Percentiles rank a stretch among this genome's conserved stretches.
These are phyloP conservation scores for Melocanna baccifera DNA, from an alignment of 176 grass and related monocot genomes.

Conservation along the genomic window DNA sequence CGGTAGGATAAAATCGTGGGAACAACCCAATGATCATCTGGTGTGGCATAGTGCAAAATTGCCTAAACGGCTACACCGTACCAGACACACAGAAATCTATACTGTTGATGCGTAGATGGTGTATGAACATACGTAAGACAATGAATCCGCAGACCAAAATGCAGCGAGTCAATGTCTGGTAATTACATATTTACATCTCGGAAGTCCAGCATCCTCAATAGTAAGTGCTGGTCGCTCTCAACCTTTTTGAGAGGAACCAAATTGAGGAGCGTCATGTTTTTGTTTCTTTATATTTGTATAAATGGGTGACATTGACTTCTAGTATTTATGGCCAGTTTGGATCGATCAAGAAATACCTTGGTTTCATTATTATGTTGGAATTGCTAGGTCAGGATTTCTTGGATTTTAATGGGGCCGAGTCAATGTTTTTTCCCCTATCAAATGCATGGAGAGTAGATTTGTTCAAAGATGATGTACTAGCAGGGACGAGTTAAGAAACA, in stretches of 20 bases:
- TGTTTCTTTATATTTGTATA: not conserved
- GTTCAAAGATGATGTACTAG: not conserved
- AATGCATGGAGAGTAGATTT: not conserved
- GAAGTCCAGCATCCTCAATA: not conserved
- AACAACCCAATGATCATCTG: not conserved
- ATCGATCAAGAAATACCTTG: not conserved
- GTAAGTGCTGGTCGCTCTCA: not conserved
- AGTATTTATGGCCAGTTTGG: not conserved
- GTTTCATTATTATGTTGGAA: not conserved
- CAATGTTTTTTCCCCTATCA: not conserved
- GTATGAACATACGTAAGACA: not conserved
- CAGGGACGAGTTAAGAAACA: not conserved
- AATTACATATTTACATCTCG: not conserved
- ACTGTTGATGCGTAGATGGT: not conserved
- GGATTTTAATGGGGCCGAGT: not conserved
- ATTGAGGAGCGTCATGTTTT: not conserved
- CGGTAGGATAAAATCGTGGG: not conserved
- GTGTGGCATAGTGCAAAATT: not conserved
- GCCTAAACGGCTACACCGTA: not conserved
- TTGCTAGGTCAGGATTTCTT: not conserved
- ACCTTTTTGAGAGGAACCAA: not conserved
- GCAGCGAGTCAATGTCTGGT: not conserved
- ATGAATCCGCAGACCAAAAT: not conserved
- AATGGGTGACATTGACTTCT: not conserved
- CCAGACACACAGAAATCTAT: not conserved